Percentiles rank a stretch among this genome's conserved stretches.
Evolutionary conservation across 495 filamentous ascomycete species (phyloP).

Genomic region (Tuber brumale): DNA sequence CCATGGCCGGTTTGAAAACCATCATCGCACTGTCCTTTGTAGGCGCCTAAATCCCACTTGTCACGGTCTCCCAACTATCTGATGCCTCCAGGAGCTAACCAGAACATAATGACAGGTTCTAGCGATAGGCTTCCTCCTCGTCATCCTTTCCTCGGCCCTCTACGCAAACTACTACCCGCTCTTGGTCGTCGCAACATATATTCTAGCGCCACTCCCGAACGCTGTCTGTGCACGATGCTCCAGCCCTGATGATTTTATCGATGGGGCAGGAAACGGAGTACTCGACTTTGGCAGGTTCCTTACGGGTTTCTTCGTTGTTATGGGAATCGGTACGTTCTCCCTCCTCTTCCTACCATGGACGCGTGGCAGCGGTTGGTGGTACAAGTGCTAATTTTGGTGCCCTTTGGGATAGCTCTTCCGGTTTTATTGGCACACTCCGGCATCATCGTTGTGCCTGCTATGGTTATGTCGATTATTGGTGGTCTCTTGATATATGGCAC

Average conservation of each 20-base stretch:
- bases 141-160: slow-evolving; percentile 94
- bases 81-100: neutral
- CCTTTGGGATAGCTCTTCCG: slow-evolving; percentile 64
- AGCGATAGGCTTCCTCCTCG: slow-evolving; percentile 96
- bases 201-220: slow-evolving; percentile 89
- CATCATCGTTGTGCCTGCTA: slow-evolving; percentile 72
- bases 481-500: slow-evolving; percentile 94
- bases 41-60: slow-evolving; percentile 38
- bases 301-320: slow-evolving; percentile 94
- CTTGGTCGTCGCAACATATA: slow-evolving; percentile 90
- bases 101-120: slow-evolving; percentile 56
- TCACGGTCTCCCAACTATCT: neutral
- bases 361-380: neutral
- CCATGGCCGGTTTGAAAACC: slow-evolving; percentile 90
- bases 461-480: slow-evolving; percentile 90
- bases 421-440: slow-evolving; percentile 76
- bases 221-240: slow-evolving; percentile 83
- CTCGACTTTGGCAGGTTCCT: slow-evolving; percentile 89
- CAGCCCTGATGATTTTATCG: slow-evolving; percentile 93
- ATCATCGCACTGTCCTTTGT: slow-evolving; percentile 98
- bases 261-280: slow-evolving; percentile 63
- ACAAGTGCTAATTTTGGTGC: neutral
- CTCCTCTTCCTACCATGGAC: neutral
- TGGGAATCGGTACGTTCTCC: slow-evolving; percentile 79
- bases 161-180: slow-evolving; percentile 83